Percentiles rank a stretch among this genome's conserved stretches.
Evolutionary conservation across 1,139 yeast genomes (phyloP).

Genomic region (Pneumocystis wakefieldiae): DNA sequence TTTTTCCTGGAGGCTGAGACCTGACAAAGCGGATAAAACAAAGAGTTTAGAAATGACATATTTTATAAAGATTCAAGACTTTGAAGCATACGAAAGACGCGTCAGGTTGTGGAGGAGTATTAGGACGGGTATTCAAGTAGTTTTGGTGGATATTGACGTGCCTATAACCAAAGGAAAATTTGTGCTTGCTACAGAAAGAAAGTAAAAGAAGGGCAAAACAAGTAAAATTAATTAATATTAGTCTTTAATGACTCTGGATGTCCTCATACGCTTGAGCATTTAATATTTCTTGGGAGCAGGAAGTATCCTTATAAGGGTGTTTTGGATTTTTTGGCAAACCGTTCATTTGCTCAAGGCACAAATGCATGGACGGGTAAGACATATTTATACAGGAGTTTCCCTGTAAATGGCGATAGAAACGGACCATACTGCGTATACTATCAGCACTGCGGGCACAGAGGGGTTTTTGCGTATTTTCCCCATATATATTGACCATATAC

Average conservation of each 20-base stretch:
- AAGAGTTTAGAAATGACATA: neutral
- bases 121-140: constrained; percentile 71
- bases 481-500: constrained; percentile 72
- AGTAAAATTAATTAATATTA: neutral
- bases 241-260: constrained; percentile 69
- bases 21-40: too few relatives aligned
- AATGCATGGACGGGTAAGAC: constrained; percentile 70
- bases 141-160: constrained; percentile 62
- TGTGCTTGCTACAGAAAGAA: constrained; percentile 79
- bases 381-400: neutral
- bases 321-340: constrained; percentile 71
- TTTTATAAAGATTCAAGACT: neutral
- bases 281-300: constrained; percentile 86
- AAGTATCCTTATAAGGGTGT: constrained; percentile 85
- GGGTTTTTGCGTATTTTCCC: constrained; percentile 79
- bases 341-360: constrained; percentile 61
- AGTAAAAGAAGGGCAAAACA: neutral
- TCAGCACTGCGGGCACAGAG: constrained; percentile 91
- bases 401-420: constrained; percentile 31
- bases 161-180: constrained; percentile 88
- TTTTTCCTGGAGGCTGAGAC: too few relatives aligned
- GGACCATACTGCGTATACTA: constrained; percentile 87
- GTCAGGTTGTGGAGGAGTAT: constrained; percentile 57
- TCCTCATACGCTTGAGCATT: constrained; percentile 86
- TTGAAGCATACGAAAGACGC: neutral